Percentiles rank a stretch among this genome's conserved stretches.
These are phyloP conservation scores for Starmerella stigmatis DNA, from an alignment of 805 yeast species.

Conservation along the genomic window DNA sequence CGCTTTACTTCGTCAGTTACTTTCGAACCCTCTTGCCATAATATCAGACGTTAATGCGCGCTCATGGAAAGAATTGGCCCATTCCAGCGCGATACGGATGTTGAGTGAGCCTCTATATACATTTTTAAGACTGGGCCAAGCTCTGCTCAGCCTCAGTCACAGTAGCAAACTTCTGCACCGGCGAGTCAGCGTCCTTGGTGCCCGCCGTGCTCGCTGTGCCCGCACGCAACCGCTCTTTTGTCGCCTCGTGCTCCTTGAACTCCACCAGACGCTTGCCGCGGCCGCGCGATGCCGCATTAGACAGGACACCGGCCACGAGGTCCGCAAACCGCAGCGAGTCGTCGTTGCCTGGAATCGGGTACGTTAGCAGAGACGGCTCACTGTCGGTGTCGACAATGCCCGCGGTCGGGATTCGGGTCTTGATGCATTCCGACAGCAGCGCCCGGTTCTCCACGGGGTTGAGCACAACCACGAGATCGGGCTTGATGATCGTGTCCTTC, in stretches of 20 bases:
- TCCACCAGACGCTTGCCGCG: constrained; percentile 44
- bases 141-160: constrained; percentile 8
- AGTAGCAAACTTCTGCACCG: background rate
- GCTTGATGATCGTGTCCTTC: constrained; percentile 49
- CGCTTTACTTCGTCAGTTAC: too few relatives aligned
- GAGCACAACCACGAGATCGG: constrained; percentile 76
- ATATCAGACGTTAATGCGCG: too few relatives aligned
- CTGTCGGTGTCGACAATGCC: constrained; percentile 90
- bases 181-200: background rate
- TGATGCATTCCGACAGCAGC: constrained; percentile 70
- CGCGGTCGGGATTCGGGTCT: constrained; percentile 77
- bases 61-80: too few relatives aligned
- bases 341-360: constrained; percentile 94
- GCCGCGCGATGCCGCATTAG: constrained; percentile 79
- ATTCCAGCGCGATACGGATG: background rate
- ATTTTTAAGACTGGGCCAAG: constrained; percentile 2
- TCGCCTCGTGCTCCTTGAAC: constrained; percentile 29
- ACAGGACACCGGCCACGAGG: constrained; percentile 69
- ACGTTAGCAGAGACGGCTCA: constrained; percentile 80
- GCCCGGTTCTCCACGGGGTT: constrained; percentile 81
- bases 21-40: too few relatives aligned
- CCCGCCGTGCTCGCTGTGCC: constrained; percentile 16
- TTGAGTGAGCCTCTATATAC: background rate
- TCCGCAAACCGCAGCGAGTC: constrained; percentile 76
- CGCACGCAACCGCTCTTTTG: constrained; percentile 17